Conservation (phyloP, 2,329 filamentous ascomycete genomes). For the Penicillium sp. region DNA sequence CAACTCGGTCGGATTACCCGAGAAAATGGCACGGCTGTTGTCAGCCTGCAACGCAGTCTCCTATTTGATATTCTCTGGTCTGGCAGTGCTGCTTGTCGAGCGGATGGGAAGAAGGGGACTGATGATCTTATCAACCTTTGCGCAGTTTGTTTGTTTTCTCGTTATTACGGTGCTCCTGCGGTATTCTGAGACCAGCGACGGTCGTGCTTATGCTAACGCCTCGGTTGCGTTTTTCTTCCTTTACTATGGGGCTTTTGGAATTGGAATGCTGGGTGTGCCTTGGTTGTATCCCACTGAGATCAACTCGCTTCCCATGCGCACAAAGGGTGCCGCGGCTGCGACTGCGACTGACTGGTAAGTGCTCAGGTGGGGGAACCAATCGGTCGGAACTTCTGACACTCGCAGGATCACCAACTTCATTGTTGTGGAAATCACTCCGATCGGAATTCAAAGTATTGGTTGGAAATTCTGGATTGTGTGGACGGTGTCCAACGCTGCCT, state of each 20-base stretch:
- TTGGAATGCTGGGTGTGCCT: slow-evolving; percentile 30
- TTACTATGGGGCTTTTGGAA: slow-evolving; percentile 17
- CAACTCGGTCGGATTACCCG: slow-evolving; percentile 42
- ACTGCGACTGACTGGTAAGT: slow-evolving; percentile 39
- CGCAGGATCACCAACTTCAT: slow-evolving; percentile 19
- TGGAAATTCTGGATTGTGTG: slow-evolving; percentile 16
- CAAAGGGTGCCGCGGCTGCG: slow-evolving; percentile 40
- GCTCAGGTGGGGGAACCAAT: too few relatives aligned
- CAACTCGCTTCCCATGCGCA: slow-evolving; percentile 45
- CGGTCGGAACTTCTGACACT: background rate
- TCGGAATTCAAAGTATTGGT: slow-evolving; percentile 14
- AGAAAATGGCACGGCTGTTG: slow-evolving; percentile 44
- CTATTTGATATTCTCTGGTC: slow-evolving; percentile 48
- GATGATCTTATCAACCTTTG: slow-evolving; percentile 53
- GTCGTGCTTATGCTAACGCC: background rate
- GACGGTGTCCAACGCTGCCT: slow-evolving; percentile 3
- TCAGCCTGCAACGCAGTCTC: slow-evolving; percentile 51
- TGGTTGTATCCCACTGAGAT: slow-evolving; percentile 49
- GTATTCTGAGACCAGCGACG: background rate
- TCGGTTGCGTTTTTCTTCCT: slow-evolving; percentile 34
- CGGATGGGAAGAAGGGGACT: slow-evolving; percentile 51
- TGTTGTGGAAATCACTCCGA: slow-evolving; percentile 17
- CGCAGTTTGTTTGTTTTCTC: slow-evolving; percentile 53
- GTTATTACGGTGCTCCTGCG: slow-evolving; percentile 49
- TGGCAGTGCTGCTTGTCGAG: slow-evolving; percentile 50